Evolutionary conservation across 179 eudicot genomes (phyloP), one percentile per base, ranked within the genome.

Genomic region (Pouteria campechiana): DNA sequence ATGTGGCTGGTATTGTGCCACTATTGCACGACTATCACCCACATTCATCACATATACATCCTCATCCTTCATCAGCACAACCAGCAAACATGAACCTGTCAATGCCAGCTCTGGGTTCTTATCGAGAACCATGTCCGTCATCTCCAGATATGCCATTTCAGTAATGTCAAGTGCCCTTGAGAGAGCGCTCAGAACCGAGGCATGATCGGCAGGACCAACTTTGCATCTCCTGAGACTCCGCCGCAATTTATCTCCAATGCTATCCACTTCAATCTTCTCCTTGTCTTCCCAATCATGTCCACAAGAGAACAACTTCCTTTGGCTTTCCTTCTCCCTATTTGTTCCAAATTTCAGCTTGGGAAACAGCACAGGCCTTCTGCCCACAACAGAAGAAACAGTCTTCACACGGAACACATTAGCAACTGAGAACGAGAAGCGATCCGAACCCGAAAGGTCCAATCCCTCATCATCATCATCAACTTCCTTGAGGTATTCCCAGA

Each of bases 11-110:
- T 28, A 49, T 32, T 82, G 95, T 2, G 98, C 98, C 34, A 90
- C 98, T 58, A 90, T 86, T 30, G 98, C 98, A 53, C 98, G 81
- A 30, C 98, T 90, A 65, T 90, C 98, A 29, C 98, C 98, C 42
- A 86, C 36, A 69, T 90, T 90, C 95, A 90, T 90, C 70, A 90
- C 93, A 70, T 90, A 90, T 15, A 90, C 98, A 67, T 90, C 98
- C 54, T 90, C 95, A 33, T 86, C 94, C 37, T 90, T 74, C 95
- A 90, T 86, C 52, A 90, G 62, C 48, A 61, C 95, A 49, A 64
- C 98, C 69, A 90, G 57, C 58, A 90, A 70, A 71, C 98, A 90
- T 3, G 98, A 90, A 72, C 98, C 98, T 95, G 86, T 90, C 57
- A 90, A 48, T 1, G 95, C 95, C 44, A 90, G 95, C 71, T 90